Base-by-base conservation (phyloP, 805 yeast genomes). In the Metschnikowia proteae region DNA sequence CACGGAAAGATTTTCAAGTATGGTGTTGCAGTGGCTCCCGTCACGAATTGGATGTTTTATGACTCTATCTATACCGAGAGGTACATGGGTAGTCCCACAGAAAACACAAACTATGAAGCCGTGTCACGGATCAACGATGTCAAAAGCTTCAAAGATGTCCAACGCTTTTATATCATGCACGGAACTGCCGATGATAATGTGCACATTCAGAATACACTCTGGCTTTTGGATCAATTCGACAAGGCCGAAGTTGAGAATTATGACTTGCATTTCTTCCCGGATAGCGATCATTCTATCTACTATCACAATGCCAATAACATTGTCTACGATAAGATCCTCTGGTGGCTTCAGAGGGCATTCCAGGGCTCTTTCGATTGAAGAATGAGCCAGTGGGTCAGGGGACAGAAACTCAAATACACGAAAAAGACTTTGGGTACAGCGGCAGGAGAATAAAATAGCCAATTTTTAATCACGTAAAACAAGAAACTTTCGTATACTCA, bases 241-340 rank as follows among this genome's bases (percentile, higher is more conserved):
- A 34, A 69, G 42, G 60, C 63, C 6, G 62, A 63, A 27, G 78
- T 86, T n/a, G 83, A 80, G 49, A 87, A 87, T 61, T 94, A 83
- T 61, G 99, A 94, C 60, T 74, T 90, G 70, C 90, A 84, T 57
- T 78, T 90, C 10, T 94, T 84, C 68, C 98, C 99, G 0, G 99
- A 94, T 64, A 86, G 96, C 25, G 92, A 91, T 61, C 99, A 94
- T 64, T 75, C 84, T 41, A 92, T 94, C 39, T 67, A 66, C 44
- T 82, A 75, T 63, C 95, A 94, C 67, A 88, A 89, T 63, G 96
- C 96, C 3, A 80, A 82, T 62, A 66, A 70, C 9, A 75, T 90
- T 33, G 84, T 94, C 7, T 88, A 79, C 63, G 87, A 83, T 56
- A 83, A 85, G 63, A 65, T 94, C 39, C 74, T 75, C 53, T 63